Evolutionary conservation across 1,139 yeast genomes (phyloP), one percentile per base, ranked within the genome.

Genomic region (Candida sanyaensis): DNA sequence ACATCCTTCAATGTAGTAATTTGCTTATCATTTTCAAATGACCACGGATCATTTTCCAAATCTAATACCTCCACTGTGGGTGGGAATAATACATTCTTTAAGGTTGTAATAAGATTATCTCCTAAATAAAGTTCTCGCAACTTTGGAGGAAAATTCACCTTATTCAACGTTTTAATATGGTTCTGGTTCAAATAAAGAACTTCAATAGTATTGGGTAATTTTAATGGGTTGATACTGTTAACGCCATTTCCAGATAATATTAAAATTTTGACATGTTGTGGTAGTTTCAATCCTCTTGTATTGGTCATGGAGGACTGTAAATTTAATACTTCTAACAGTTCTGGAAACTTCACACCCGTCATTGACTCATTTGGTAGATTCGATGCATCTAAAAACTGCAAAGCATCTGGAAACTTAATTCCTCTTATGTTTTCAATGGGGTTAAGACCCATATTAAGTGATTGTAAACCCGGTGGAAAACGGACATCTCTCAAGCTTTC

Each of bases 261-360:
- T 33, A 74, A 57, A 17, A 64, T 59, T 48, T 58, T 60, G 13
- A 75, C 53, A 30, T 55, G 56, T 24, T 65, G 61, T 1, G 80
- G 79, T 23, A 75, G 53, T 50, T 75, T 75, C 41, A 75, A 62
- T 0, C 80, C 80, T 47, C 80, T 60, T 1, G 79, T 73, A 50
- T 66, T 74, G 1, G 79, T 73, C 80, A 75, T 75, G 5, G 77
- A 70, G 42, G 72, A 73, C 54, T 74, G 79, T 12, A 75, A 57
- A 50, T 75, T 75, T 41, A 75, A 63, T 4, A 64, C 65, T 17
- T 58, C 55, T 31, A 72, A 57, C 64, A 60, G 65, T 45, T 75
- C 80, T 0, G 80, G 80, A 47, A 75, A 74, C 48, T 72, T 73
- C 9, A 75, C 68, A 0, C 80, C 78, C 0, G 79, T 68, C 80